Conservation (phyloP, 768 basidiomycete genomes). For the Mycena epipterygia region DNA sequence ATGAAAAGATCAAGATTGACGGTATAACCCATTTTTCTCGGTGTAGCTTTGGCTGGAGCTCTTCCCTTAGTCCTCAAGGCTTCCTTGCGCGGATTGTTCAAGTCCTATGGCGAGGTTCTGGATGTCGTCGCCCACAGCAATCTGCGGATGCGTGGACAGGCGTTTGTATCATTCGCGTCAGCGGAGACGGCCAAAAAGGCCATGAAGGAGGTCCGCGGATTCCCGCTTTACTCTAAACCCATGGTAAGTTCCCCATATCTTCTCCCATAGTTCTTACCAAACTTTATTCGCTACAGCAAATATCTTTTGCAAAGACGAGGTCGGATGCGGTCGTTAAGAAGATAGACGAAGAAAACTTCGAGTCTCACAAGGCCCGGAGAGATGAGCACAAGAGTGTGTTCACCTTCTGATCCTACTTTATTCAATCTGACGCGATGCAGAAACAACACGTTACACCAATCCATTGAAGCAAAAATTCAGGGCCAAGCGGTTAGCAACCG, state of each 20-base stretch:
- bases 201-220: constrained; percentile 92
- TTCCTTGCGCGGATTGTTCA: constrained; percentile 90
- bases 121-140: constrained; percentile 97
- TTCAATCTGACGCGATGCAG: constrained; percentile 54
- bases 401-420: constrained; percentile 2
- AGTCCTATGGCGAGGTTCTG: constrained; percentile 91
- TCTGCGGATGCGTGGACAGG: constrained; percentile 98
- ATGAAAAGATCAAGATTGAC: constrained; percentile 92
- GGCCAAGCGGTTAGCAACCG: constrained; percentile 84
- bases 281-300: constrained; percentile 72
- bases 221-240: constrained; percentile 96
- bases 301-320: constrained; percentile 90
- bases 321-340: constrained; percentile 92
- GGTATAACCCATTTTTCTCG: constrained; percentile 54
- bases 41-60: constrained; percentile 8
- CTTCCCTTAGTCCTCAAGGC: constrained; percentile 82
- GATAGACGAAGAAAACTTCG: constrained; percentile 75
- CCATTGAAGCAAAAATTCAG: constrained; percentile 90
- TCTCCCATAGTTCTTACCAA: constrained; percentile 12
- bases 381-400: constrained; percentile 87
- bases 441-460: constrained; percentile 87
- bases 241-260: constrained; percentile 71
- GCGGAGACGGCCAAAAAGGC: constrained; percentile 89
- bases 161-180: constrained; percentile 93
- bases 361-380: constrained; percentile 81